phyloP scores from a whole-genome alignment of 2,329 filamentous ascomycete species.

The Cytospora mali region DNA sequence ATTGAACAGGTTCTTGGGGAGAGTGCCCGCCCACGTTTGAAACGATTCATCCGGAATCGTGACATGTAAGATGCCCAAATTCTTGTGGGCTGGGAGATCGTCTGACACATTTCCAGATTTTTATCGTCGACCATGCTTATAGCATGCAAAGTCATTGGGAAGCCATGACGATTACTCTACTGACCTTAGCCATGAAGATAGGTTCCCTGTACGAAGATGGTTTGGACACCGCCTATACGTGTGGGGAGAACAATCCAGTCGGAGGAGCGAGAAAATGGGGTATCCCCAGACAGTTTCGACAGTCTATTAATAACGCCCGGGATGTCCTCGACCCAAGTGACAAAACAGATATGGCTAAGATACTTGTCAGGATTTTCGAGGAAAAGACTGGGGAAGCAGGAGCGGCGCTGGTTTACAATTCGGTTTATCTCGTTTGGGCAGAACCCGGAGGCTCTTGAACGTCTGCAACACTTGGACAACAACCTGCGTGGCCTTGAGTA shows the following conservation, averaged over 20 bases:
- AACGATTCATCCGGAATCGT: too few species aligned
- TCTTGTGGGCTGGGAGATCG: too few species aligned
- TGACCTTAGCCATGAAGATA: constrained; percentile 2
- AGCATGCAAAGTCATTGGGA: background rate
- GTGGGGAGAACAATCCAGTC: background rate
- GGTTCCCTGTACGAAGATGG: background rate
- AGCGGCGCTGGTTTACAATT: background rate
- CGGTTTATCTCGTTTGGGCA: constrained; percentile 2
- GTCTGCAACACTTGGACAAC: background rate
- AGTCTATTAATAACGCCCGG: background rate
- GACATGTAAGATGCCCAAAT: too few species aligned
- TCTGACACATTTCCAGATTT: background rate
- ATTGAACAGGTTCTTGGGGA: too few species aligned
- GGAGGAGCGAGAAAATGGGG: background rate
- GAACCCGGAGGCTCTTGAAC: background rate
- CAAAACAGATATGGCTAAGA: constrained; percentile 1
- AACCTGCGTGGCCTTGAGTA: background rate
- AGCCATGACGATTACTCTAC: background rate
- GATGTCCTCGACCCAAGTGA: background rate
- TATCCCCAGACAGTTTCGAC: background rate
- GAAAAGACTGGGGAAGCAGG: background rate
- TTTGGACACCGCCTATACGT: background rate
- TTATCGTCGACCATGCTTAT: background rate
- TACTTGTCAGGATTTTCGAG: background rate
- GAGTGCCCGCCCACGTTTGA: too few species aligned